phyloP scores from a whole-genome alignment of 2,329 filamentous ascomycete genomes.

The Calonectria montana region DNA sequence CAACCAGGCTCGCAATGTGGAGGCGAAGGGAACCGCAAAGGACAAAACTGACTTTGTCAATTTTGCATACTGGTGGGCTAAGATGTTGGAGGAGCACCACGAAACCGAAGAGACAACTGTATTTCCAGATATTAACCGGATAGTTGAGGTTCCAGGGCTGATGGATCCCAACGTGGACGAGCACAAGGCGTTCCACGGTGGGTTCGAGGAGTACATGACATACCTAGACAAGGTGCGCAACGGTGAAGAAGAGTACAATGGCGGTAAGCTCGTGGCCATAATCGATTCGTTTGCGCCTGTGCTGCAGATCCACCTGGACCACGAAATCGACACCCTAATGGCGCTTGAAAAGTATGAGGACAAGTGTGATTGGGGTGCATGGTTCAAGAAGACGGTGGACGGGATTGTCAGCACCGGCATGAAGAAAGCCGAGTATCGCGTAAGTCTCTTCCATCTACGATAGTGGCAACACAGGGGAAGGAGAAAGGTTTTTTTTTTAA shows the following conservation, averaged over 20 bases:
- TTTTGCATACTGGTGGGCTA: conserved; percentile 48
- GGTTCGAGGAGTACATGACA: conserved; percentile 45
- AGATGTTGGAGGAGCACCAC: conserved; percentile 52
- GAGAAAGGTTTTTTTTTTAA: too few species aligned
- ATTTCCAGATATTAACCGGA: conserved; percentile 52
- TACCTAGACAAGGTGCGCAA: conserved; percentile 47
- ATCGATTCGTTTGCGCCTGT: conserved; percentile 45
- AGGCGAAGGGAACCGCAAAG: conserved; percentile 37
- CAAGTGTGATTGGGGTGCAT: conserved; percentile 48
- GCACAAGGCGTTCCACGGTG: conserved; percentile 52
- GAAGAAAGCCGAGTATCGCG: conserved; percentile 30
- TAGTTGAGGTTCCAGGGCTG: conserved; percentile 48
- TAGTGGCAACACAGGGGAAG: too few species aligned
- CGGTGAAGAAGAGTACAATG: conserved; percentile 46
- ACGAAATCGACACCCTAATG: conserved; percentile 53
- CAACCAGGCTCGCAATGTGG: conserved; percentile 50
- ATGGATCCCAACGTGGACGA: conserved; percentile 57
- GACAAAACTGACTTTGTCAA: conserved; percentile 49
- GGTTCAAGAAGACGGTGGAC: conserved; percentile 38
- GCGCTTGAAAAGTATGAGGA: conserved; percentile 48
- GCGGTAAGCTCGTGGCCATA: conserved; percentile 36
- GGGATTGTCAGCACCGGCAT: conserved; percentile 28
- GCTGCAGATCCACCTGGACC: conserved; percentile 50
- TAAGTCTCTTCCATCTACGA: conserved; percentile 9
- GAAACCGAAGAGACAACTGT: conserved; percentile 50